A percentile compares a stretch with the other conserved stretches of the same genome.
Conservation (phyloP, 306 rosid genomes). For the Styphnolobium japonicum region DNA sequence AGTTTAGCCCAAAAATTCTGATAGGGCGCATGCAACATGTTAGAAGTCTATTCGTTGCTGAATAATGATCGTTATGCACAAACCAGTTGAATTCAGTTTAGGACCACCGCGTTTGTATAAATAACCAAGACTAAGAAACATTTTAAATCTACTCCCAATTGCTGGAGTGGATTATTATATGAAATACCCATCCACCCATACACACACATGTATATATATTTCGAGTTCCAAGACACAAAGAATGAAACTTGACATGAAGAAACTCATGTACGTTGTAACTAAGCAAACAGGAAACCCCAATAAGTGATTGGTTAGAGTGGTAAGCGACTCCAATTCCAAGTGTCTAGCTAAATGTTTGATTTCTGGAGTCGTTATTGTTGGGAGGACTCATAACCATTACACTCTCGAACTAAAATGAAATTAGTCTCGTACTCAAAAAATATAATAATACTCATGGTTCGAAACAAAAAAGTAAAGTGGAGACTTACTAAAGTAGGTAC, state of each 20-base stretch:
- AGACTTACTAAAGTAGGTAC: conserved; percentile 35
- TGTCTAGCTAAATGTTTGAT: too few relatives aligned
- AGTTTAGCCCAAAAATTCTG: conserved; percentile 84
- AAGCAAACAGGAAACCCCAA: too few relatives aligned
- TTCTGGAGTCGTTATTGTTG: too few relatives aligned
- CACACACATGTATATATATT: not conserved
- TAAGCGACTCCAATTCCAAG: too few relatives aligned
- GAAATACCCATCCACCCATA: not conserved
- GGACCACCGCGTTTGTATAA: not conserved
- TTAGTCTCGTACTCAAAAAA: too few relatives aligned
- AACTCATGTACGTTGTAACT: not conserved
- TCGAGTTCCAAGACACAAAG: not conserved
- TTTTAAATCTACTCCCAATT: not conserved
- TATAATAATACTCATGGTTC: too few relatives aligned
- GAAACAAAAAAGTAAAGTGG: not conserved
- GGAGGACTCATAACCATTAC: too few relatives aligned
- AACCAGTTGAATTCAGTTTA: conserved; percentile 26
- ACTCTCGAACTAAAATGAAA: too few relatives aligned
- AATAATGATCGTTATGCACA: conserved; percentile 89
- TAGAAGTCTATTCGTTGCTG: conserved; percentile 75
- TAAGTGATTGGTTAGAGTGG: too few relatives aligned
- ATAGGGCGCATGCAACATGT: conserved; percentile 97
- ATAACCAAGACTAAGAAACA: not conserved
- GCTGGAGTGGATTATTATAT: not conserved
- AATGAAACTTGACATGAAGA: not conserved